Conservation (phyloP, 1,139 yeast species). For the Blastobotrys serpentis region DNA sequence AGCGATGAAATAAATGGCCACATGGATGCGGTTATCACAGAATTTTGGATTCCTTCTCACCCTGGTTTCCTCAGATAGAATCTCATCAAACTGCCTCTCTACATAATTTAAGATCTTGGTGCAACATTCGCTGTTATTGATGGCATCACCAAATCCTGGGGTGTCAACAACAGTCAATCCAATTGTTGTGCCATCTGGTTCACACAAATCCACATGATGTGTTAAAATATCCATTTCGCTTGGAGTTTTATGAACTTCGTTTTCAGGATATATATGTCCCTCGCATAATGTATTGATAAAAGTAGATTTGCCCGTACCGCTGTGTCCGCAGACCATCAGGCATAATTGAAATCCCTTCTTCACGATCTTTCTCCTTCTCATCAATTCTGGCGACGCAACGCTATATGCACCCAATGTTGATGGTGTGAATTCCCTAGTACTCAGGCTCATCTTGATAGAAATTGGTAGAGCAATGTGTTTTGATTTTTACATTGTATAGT, state of each 20-base stretch:
- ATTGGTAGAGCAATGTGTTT: too few relatives aligned
- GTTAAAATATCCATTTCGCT: slow-evolving; percentile 27
- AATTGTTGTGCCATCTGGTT: slow-evolving; percentile 62
- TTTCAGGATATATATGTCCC: slow-evolving; percentile 43
- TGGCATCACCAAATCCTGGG: slow-evolving; percentile 77
- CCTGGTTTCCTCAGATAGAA: slow-evolving; percentile 85
- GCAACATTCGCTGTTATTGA: slow-evolving; percentile 67
- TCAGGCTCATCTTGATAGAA: background rate
- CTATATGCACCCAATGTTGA: background rate
- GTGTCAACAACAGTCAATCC: slow-evolving; percentile 62
- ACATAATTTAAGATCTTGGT: slow-evolving; percentile 70
- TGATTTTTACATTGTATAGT: too few relatives aligned
- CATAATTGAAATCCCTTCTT: slow-evolving; percentile 84
- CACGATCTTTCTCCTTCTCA: slow-evolving; percentile 70
- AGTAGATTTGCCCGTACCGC: slow-evolving; percentile 82
- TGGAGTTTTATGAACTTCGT: slow-evolving; percentile 20
- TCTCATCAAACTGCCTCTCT: slow-evolving; percentile 89
- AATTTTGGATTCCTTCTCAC: slow-evolving; percentile 81
- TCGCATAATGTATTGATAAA: slow-evolving; percentile 87
- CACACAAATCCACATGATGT: slow-evolving; percentile 31
- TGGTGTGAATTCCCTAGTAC: background rate
- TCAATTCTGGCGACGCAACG: slow-evolving; percentile 29
- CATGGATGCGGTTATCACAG: slow-evolving; percentile 73
- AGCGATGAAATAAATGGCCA: slow-evolving; percentile 63
- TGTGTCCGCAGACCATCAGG: slow-evolving; percentile 70